Conservation (phyloP, 352 stramenopile genomes). For the Pythium periplocum region DNA sequence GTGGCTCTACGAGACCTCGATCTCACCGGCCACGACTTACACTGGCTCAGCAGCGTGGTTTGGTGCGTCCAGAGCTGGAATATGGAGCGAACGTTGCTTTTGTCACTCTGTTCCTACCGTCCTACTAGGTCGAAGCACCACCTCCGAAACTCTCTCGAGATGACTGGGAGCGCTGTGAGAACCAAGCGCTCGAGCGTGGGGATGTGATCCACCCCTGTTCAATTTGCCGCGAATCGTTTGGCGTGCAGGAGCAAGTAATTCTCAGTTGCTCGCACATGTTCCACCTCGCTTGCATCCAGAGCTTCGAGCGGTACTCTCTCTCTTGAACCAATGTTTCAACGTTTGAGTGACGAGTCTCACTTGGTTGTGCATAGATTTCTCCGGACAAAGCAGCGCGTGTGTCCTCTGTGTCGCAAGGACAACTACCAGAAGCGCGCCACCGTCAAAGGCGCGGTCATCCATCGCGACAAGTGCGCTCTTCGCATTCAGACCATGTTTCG, state of each 20-base stretch:
- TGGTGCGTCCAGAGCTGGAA: constrained; percentile 26
- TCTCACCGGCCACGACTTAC: constrained; percentile 32
- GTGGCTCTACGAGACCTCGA: constrained; percentile 24
- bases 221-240: constrained; percentile 76
- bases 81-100: too few relatives aligned
- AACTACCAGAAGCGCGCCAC: constrained; percentile 79
- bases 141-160: constrained; percentile 52
- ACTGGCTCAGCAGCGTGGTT: constrained; percentile 65
- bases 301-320: constrained; percentile 56
- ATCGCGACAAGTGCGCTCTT: constrained; percentile 47
- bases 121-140: constrained; percentile 35
- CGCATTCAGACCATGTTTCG: constrained; percentile 31
- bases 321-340: neutral
- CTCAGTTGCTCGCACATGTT: constrained; percentile 87
- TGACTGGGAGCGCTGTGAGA: constrained; percentile 72
- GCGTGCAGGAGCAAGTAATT: constrained; percentile 72
- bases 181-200: constrained; percentile 51
- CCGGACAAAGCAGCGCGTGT: constrained; percentile 70
- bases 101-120: too few relatives aligned
- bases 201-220: constrained; percentile 69
- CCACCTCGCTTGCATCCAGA: constrained; percentile 72
- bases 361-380: constrained; percentile 38
- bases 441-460: constrained; percentile 33
- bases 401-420: constrained; percentile 77
- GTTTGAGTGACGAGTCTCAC: neutral